Conservation (phyloP, 257 asterid species). For the Datura wrightii region DNA sequence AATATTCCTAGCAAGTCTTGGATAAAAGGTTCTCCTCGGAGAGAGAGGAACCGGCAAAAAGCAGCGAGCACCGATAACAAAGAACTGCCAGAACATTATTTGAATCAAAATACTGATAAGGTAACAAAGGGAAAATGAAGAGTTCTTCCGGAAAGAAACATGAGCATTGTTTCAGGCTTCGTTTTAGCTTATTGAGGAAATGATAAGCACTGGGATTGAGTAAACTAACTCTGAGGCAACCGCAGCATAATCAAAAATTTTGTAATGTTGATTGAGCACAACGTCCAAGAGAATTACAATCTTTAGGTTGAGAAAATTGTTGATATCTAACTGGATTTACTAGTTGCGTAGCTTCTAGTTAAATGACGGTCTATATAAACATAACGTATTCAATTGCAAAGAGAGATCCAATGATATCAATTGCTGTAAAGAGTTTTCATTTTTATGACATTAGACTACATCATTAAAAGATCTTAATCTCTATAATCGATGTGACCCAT, state of each 20-base stretch:
- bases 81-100: neutral
- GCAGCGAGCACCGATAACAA: neutral
- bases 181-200: neutral
- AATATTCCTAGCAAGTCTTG: constrained; percentile 4
- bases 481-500: constrained; percentile 1
- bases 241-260: neutral
- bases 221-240: neutral
- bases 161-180: constrained; percentile 7
- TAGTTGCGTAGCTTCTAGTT: neutral
- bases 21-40: neutral
- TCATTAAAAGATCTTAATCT: neutral
- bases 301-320: neutral
- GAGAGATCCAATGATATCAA: neutral
- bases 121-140: constrained; percentile 8
- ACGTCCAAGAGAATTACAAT: neutral
- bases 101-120: constrained; percentile 20
- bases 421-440: neutral
- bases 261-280: neutral
- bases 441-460: neutral
- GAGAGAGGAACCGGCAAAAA: neutral
- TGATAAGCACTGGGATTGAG: neutral
- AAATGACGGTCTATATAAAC: constrained; percentile 12
- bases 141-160: constrained; percentile 10
- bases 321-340: constrained; percentile 2
- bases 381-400: constrained; percentile 7